phyloP scores from a whole-genome alignment of 305 asterid species.

The Fraxinus latifolia region DNA sequence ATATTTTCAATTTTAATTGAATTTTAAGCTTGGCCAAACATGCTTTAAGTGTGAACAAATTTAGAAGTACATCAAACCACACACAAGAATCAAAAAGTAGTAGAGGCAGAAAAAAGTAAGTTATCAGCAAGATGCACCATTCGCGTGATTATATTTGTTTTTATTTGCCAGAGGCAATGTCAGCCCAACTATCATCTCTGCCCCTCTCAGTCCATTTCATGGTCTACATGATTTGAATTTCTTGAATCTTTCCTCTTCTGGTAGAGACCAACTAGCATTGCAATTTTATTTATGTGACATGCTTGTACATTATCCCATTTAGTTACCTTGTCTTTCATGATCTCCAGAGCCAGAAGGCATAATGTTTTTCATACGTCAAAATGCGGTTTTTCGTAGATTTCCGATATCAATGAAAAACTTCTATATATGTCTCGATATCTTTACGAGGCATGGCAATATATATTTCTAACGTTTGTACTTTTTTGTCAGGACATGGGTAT shows the following conservation, averaged over 20 bases:
- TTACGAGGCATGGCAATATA: slow-evolving; percentile 3
- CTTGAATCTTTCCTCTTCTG: not conserved
- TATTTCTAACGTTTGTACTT: slow-evolving; percentile 17
- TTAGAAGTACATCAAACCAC: slow-evolving; percentile 6
- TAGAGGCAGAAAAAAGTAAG: not conserved
- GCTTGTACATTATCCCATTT: not conserved
- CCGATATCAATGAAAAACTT: slow-evolving; percentile 6
- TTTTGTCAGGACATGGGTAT: slow-evolving; percentile 80
- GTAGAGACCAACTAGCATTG: not conserved
- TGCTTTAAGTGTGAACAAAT: not conserved
- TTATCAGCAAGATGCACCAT: not conserved
- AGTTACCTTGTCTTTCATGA: not conserved
- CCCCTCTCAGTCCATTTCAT: not conserved
- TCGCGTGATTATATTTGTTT: not conserved
- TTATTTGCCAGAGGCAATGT: not conserved
- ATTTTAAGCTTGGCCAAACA: no score
- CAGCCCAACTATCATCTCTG: not conserved
- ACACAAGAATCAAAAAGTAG: slow-evolving; percentile 1
- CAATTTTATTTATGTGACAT: not conserved
- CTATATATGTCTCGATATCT: not conserved
- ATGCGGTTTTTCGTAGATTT: not conserved
- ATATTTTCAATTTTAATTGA: no score
- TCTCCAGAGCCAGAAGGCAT: not conserved
- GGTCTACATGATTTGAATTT: slow-evolving; percentile 11
- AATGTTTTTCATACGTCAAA: slow-evolving; percentile 1